Evolutionary conservation across 495 filamentous ascomycete species (phyloP).

Genomic region (Glarea lozoyensis): DNA sequence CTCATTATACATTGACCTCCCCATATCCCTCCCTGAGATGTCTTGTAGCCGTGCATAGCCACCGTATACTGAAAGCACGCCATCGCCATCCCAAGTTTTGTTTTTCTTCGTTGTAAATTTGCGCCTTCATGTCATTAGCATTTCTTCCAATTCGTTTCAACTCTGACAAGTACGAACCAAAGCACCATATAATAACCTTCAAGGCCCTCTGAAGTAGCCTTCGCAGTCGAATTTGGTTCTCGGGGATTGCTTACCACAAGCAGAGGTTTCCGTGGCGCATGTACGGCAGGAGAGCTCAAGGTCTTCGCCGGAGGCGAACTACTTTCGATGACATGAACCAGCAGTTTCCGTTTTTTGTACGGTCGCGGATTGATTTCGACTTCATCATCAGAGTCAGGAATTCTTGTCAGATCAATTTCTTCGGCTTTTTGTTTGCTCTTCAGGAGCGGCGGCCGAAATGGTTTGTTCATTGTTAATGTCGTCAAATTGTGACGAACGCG

Average conservation of each 20-base stretch:
- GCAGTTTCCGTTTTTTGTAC: slow-evolving; percentile 19
- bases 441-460: slow-evolving; percentile 20
- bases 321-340: slow-evolving; percentile 14
- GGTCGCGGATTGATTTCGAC: slow-evolving; percentile 4
- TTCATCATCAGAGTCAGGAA: slow-evolving; percentile 9
- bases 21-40: slow-evolving; percentile 58
- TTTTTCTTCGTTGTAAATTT: slow-evolving; percentile 73
- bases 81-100: slow-evolving; percentile 86
- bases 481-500: too few species aligned
- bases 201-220: slow-evolving; percentile 9
- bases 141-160: slow-evolving; percentile 1
- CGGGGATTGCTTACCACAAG: slow-evolving; percentile 28
- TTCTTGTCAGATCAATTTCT: slow-evolving; percentile 8
- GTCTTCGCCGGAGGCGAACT: slow-evolving; percentile 4
- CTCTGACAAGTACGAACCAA: slow-evolving; percentile 37
- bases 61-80: slow-evolving; percentile 47
- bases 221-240: slow-evolving; percentile 6
- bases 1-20: slow-evolving; percentile 43
- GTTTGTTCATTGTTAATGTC: slow-evolving; percentile 20
- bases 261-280: slow-evolving; percentile 32
- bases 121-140: slow-evolving; percentile 38
- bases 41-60: slow-evolving; percentile 58
- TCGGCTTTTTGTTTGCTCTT: slow-evolving; percentile 10
- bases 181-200: slow-evolving; percentile 58
- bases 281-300: slow-evolving; percentile 7